These are phyloP conservation scores for Voacanga thouarsii DNA, from an alignment of 257 asterid genomes.

Conservation along the genomic window DNA sequence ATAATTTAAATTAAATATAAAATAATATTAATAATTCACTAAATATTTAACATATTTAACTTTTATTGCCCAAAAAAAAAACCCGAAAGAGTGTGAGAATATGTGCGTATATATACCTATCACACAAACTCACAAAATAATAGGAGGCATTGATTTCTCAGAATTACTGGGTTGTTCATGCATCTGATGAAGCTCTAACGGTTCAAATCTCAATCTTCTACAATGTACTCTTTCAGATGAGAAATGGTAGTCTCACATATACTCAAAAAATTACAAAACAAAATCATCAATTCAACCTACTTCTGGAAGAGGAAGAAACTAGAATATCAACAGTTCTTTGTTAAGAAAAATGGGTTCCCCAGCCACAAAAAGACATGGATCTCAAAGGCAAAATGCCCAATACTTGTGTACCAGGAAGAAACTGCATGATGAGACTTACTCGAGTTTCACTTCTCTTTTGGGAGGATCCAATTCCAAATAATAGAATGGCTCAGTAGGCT, in stretches of 20 bases:
- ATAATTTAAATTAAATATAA: too few relatives aligned
- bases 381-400: background rate
- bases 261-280: background rate
- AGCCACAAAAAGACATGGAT: conserved; percentile 1
- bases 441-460: conserved; percentile 55
- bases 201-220: background rate
- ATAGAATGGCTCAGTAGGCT: conserved; percentile 83
- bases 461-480: conserved; percentile 91
- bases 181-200: background rate
- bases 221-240: background rate
- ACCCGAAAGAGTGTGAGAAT: too few relatives aligned
- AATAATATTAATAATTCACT: too few relatives aligned
- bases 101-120: too few relatives aligned
- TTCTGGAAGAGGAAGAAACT: background rate
- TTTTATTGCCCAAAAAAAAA: too few relatives aligned
- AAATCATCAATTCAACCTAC: background rate
- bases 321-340: background rate
- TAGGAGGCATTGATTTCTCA: too few relatives aligned
- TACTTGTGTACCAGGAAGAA: background rate
- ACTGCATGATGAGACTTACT: conserved; percentile 24
- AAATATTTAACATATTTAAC: too few relatives aligned
- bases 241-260: background rate
- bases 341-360: background rate
- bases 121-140: too few relatives aligned
- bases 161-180: background rate